phyloP scores from a whole-genome alignment of 768 basidiomycete genomes.

The Royoungia palumana region DNA sequence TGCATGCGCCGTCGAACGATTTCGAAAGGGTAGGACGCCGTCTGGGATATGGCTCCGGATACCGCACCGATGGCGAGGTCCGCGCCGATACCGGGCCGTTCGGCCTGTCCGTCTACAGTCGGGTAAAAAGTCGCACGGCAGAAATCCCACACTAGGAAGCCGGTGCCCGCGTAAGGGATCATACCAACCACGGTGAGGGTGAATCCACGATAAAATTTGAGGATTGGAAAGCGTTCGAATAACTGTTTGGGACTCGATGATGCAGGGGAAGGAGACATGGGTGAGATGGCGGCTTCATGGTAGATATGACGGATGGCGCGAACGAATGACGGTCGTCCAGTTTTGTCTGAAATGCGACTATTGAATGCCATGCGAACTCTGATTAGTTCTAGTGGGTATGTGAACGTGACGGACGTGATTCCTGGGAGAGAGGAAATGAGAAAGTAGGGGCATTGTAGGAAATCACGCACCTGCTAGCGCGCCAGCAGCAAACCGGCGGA shows the following conservation, averaged over 20 bases:
- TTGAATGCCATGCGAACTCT: constrained; percentile 92
- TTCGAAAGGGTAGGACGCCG: constrained; percentile 92
- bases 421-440: constrained; percentile 41
- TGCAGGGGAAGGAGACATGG: constrained; percentile 16
- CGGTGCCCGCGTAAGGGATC: constrained; percentile 93
- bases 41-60: constrained; percentile 83
- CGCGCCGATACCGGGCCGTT: constrained; percentile 43
- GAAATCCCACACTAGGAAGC: constrained; percentile 89
- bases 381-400: constrained; percentile 94
- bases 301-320: constrained; percentile 65
- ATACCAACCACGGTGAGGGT: constrained; percentile 88
- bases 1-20: constrained; percentile 92
- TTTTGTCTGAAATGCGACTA: constrained; percentile 21
- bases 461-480: constrained; percentile 70
- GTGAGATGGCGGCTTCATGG: constrained; percentile 48
- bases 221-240: constrained; percentile 65
- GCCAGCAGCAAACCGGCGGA: constrained; percentile 80
- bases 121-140: constrained; percentile 60
- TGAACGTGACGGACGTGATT: constrained; percentile 82
- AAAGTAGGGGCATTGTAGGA: neutral
- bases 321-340: constrained; percentile 48
- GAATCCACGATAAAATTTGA: constrained; percentile 98
- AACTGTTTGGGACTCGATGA: constrained; percentile 22
- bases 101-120: constrained; percentile 38
- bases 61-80: constrained; percentile 84